Conservation (phyloP, 192 early-diverging fungal species). For the Coemansia biformis region DNA sequence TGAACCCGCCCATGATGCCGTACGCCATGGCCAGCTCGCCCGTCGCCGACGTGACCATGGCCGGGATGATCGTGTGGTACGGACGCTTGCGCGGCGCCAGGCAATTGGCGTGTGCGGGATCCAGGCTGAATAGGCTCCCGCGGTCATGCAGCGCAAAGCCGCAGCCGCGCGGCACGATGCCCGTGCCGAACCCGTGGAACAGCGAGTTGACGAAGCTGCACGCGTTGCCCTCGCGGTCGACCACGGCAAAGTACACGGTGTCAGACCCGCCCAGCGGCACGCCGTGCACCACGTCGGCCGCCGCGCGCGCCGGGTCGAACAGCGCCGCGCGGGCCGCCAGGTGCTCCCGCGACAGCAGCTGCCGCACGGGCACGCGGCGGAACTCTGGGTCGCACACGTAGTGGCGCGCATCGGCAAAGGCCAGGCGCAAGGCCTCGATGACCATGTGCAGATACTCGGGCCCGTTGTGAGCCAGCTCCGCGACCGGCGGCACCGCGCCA, state of each 20-base stretch:
- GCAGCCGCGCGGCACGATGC: constrained; percentile 50
- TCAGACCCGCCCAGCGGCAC: constrained; percentile 59
- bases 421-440: constrained; percentile 65
- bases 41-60: constrained; percentile 51
- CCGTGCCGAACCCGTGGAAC: constrained; percentile 51
- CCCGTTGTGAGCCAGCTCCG: constrained; percentile 51
- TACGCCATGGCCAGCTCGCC: constrained; percentile 17
- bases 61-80: constrained; percentile 77
- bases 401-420: constrained; percentile 68
- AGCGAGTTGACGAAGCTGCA: constrained; percentile 72
- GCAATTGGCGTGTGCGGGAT: constrained; percentile 57
- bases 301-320: constrained; percentile 51
- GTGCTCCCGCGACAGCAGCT: constrained; percentile 55
- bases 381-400: constrained; percentile 64
- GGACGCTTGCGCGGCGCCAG: constrained; percentile 65
- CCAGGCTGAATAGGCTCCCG: constrained; percentile 61
- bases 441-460: constrained; percentile 61
- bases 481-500: constrained; percentile 32
- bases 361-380: constrained; percentile 44
- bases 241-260: constrained; percentile 73
- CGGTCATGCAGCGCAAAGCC: constrained; percentile 69
- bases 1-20: constrained; percentile 68
- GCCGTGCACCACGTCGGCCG: constrained; percentile 52
- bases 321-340: constrained; percentile 53
- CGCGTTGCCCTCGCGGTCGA: constrained; percentile 72